Base-by-base conservation (phyloP, 441 rosid species). In the Populus hybrid region DNA sequence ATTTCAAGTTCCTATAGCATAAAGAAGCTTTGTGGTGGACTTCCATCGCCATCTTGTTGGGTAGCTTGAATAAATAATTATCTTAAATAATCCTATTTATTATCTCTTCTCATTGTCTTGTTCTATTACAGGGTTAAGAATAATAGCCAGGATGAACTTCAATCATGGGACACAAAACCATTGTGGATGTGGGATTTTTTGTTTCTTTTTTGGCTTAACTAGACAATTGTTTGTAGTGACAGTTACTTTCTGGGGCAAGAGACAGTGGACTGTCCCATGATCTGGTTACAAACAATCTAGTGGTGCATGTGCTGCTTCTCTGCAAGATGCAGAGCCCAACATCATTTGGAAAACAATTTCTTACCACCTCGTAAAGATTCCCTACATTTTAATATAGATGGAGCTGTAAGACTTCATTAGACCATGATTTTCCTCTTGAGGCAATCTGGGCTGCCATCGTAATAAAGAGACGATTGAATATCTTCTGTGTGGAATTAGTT, bases 191-290 rank as follows among this genome's bases (percentile, higher is more conserved):
- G 7, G 11, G 38, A 67, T 30, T 28, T 16, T 24, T 46, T 50
- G 46, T 64, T 30, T 53, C 12, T 38, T 46, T 53, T 16, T 53
- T 26, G 65, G 26, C 42, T 32, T 23, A 2, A 64, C 11, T 23
- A 9, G 32, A 64, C 30, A 26, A 10, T 16, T 72, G 9, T 46
- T 61, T 35, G 57, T 64, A 10, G 70, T 16, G 69, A 67, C 42
- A 24, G 53, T 68, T 57, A 68, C 30, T 76, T 53, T 6, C 50
- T 16, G 14, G 24, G 50, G 57, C 9, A 18, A 30, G 35, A 74
- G 61, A 61, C 19, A 72, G 40, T 19, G 70, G 66, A 21, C 16
- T 75, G 79, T 80, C 79, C 69, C 63, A 64, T 19, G 12, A 66
- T 38, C 24, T 53, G 76, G 74, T 9, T 67, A 32, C 67, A 76